Evolutionary conservation across 345 rosid genomes (phyloP), one percentile per base, ranked within the genome.

Genomic region (Lepidium aucheri): DNA sequence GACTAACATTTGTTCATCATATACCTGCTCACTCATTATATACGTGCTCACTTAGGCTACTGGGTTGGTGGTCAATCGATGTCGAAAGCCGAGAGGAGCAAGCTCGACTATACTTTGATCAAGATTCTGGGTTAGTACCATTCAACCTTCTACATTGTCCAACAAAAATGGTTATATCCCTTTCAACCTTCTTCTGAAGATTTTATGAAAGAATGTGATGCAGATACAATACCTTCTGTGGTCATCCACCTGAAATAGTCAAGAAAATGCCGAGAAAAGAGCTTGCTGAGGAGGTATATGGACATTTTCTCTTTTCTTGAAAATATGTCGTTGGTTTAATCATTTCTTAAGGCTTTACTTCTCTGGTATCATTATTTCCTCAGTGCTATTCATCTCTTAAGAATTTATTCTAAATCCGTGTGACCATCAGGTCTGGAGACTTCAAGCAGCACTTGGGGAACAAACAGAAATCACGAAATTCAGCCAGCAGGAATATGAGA

Each of bases 51-150:
- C 60, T 17, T 83, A 91, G 97, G 81, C 73, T 91, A 65, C 56
- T 91, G 65, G 97, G 97, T 40, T 91, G 97, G 97, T 91, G 97
- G 97, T 91, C 97, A 40, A 88, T 91, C 59, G 97, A 91, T 72
- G 96, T 88, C 72, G 94, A 88, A 67, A 88, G 94, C 64, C 64
- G 75, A 55, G 97, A 91, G 83, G 97, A 91, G 58, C 90, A 91
- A 72, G 96, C 97, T 35, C 86, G 81, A 14, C 84, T 91, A 62
- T 86, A 80, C 81, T 85, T 83, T 30, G 89, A 77, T 49, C 84
- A 80, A n/a, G 74, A 77, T 39, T 78, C 86, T 57, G 86, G 94
- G 98, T 86, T 43, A 79, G 85, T 77, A 36, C 60, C 26, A 1
- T 45, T 51, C 32, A 41, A 34, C 46, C 36, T 74, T 47, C n/a